Evolutionary conservation across 108 stramenopile genomes (phyloP), one percentile per base, ranked within the genome.

Genomic region (Skeletonema marinoi): DNA sequence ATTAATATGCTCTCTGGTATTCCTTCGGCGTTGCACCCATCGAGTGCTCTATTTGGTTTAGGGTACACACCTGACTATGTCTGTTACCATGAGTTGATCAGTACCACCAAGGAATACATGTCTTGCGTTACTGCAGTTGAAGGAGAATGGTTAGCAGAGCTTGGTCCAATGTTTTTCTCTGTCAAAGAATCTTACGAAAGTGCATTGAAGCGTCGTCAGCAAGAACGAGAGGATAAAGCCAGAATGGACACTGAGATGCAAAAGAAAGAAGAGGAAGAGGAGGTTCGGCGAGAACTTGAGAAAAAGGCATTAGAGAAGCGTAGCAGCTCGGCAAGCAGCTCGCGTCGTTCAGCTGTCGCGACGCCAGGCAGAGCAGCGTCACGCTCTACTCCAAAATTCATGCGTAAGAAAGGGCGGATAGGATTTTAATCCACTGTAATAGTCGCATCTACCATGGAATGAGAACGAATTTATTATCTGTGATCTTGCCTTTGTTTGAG

Each of bases 31-130:
- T 83, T 99, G 44, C 97, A 98, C 80, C 97, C 97, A 12, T 90
- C 94, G 6, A 91, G 90, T 65, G 93, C 98, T 12, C 71, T 98
- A 16, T 97, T 91, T 82, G 99, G 98, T 38, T 85, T 98, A 10
- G 99, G 99, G 6, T 98, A 97, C 75, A 98, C 99, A 19, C 99
- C 99, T 16, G 99, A 99, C 87, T 98, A 96, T 77, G 96, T 98
- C 14, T 93, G 93, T 58, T 99, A 99, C 81, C 98, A 99, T 78
- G 99, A 99, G 85, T 87, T 99, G 60, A 97, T 99, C 69, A 91
- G 96, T 67, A 99, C 99, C 3, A 88, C 93, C 21, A 98, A 98
- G 79, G 98, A 98, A 77, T 98, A 97, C 90, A 99, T 99, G 98
- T 93, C 88, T 56, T 97, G 95, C 66, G 98, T 98, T 16, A 98